phyloP scores from a whole-genome alignment of 805 yeast species.

The Osmozyma mogii region DNA sequence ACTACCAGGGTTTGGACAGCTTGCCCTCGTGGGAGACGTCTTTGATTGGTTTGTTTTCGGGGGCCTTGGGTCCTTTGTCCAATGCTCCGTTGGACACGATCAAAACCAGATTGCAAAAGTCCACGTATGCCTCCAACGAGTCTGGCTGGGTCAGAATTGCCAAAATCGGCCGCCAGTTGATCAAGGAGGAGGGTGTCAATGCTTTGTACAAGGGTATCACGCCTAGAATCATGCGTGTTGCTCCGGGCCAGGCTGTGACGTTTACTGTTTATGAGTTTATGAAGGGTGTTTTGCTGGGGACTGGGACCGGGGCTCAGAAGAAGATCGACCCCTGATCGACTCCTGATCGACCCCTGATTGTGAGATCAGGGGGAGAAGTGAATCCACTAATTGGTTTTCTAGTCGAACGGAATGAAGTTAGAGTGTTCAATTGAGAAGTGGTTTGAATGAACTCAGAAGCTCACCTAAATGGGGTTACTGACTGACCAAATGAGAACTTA shows the following conservation, averaged over 20 bases:
- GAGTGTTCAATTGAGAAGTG: too few species aligned
- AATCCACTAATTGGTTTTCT: too few species aligned
- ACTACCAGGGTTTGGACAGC: slow-evolving; percentile 45
- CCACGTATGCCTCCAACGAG: slow-evolving; percentile 58
- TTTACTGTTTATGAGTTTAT: slow-evolving; percentile 93
- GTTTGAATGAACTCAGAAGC: too few species aligned
- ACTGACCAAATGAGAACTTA: too few species aligned
- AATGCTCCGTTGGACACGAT: slow-evolving; percentile 97
- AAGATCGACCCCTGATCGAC: too few species aligned
- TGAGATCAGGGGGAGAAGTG: too few species aligned
- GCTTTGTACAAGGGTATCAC: slow-evolving; percentile 96
- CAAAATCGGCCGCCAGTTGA: slow-evolving; percentile 71
- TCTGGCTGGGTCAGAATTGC: slow-evolving; percentile 71
- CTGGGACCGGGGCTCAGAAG: too few species aligned
- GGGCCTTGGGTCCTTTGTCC: slow-evolving; percentile 96
- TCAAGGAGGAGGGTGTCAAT: slow-evolving; percentile 75
- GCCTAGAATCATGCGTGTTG: slow-evolving; percentile 98
- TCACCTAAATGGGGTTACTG: too few species aligned
- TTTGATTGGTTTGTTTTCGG: slow-evolving; percentile 80
- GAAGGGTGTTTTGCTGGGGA: slow-evolving; percentile 58
- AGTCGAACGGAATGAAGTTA: too few species aligned
- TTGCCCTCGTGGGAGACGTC: slow-evolving; percentile 95
- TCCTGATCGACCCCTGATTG: too few species aligned
- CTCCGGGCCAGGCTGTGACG: slow-evolving; percentile 98
- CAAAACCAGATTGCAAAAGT: slow-evolving; percentile 93